Base-by-base conservation (phyloP, 805 yeast genomes). In the Metschnikowia kofuensis region DNA sequence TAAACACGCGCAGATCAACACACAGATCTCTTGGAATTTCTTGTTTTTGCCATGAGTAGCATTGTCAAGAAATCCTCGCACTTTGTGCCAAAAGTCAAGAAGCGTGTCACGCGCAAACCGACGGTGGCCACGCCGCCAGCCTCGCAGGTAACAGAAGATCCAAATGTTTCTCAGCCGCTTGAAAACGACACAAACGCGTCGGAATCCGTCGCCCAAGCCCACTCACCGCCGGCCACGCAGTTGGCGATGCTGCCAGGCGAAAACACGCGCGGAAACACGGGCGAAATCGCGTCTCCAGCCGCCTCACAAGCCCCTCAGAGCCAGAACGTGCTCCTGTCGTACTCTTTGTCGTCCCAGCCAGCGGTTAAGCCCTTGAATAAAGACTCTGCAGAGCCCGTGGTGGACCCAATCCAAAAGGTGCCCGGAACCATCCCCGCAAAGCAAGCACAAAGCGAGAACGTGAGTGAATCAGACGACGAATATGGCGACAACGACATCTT, bases 11-110 rank as follows among this genome's bases (percentile, higher is more conserved):
- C 21, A 21, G 21, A 21, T 3, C 21, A 21, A 21, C 4, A 21
- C 21, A 21, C 21, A 21, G 4, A 21, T 21, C 21, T 21, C 21
- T 21, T 21, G 2, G 4, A 21, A 2, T 21, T 21, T 21, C 21
- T 21, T 21, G 21, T 21, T 21, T 21, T 21, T 21, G 21, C 4
- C 21, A 75, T 75, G 80, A 75, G 79, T 66, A 70, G 77, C 67
- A 64, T 76, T 26, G 73, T 74, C 43, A 73, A 72, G 66, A 67
- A 66, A 61, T 78, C 83, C 27, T 77, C 85, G 11, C 80, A 85
- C 48, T 85, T 85, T 65, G 72, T 77, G n/a, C 90, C 90, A 2
- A 84, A 83, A 53, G 53, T 69, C 35, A 65, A 62, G 56, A 64
- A 62, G 54, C 57, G 64, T 36, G 51, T 54, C 9, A 51, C 59